Base-by-base conservation (phyloP, 2,329 filamentous ascomycete species). In the Dendryphion nanum region DNA sequence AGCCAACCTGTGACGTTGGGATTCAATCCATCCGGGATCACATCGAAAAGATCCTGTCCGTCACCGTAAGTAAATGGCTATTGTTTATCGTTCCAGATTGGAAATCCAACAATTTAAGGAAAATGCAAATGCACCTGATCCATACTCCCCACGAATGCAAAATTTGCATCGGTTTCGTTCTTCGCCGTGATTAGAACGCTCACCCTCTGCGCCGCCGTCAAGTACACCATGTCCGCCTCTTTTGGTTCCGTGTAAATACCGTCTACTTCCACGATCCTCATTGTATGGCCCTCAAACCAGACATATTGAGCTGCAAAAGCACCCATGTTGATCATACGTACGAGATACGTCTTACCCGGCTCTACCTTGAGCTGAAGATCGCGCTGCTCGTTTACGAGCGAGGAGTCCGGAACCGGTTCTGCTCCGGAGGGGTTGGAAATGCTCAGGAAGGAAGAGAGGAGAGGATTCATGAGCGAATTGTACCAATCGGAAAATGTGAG, bases 401-500 rank as follows among this genome's bases (percentile, higher is more conserved):
- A 78, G 2, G 80, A 73, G 16, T 86, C 71, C 0, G 84, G 83
- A 0, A 85, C 74, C 0, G 82, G 82, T 55, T 85, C 82, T 1
- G 79, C 76, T 16, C 66, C 76, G 49, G 66, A 79, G 0, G 73
- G 75, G 40, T 78, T 78, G n/a, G 33, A 29, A 17, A 50, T 41
- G 30, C 44, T 37, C 0, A 79, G 59, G 41, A 59, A 53, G 18
- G 29, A 30, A 13, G 51, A 44, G 3, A 66, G 44, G 0, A 82
- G 64, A n/a, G 49, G 55, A 3, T 62, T 62, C 68, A 75, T 74
- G 19, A 69, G 59, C 33, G 83, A 77, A 50, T 88, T 82, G 41
- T 89, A 88, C 71, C 85, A 85, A 51, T 89, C 85, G 14, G 81
- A 82, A n/a, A 89, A 64, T 45, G 85, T 83, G 14, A 88, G 56